These are phyloP conservation scores for Tulasnella sp. DNA, from an alignment of 768 basidiomycete species.

Conservation along the genomic window DNA sequence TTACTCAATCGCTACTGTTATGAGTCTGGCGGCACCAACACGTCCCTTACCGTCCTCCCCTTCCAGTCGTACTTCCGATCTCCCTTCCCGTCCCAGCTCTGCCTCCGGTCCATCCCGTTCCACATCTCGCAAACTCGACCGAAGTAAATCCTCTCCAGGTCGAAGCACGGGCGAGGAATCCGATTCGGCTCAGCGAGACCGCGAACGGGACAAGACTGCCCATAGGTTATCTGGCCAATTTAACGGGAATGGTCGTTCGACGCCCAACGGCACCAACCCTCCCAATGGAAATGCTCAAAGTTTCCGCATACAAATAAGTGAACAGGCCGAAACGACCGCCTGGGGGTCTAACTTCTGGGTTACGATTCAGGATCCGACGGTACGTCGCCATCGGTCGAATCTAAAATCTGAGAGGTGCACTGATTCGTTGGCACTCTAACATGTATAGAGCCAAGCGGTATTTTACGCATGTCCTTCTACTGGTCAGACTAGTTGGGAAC, in stretches of 20 bases:
- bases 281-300: background rate
- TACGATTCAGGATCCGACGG: slow-evolving; percentile 82
- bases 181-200: background rate
- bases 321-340: background rate
- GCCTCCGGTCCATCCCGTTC: background rate
- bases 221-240: slow-evolving; percentile 2
- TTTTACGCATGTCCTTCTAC: slow-evolving; percentile 92
- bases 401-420: background rate
- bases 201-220: background rate
- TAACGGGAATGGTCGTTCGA: background rate
- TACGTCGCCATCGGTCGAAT: slow-evolving; percentile 28
- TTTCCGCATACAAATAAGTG: background rate
- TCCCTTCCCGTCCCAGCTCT: slow-evolving; percentile 1
- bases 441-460: slow-evolving; percentile 35
- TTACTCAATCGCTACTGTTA: no score
- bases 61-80: background rate
- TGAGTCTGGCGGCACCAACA: slow-evolving; percentile 14
- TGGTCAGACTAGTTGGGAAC: slow-evolving; percentile 87
- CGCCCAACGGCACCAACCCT: background rate
- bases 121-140: background rate
- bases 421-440: background rate
- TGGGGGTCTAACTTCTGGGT: slow-evolving; percentile 96
- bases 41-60: slow-evolving; percentile 12
- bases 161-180: background rate
- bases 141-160: background rate